Conservation (phyloP, 73 alveolate genomes). For the Paramecium tetraurelia region DNA sequence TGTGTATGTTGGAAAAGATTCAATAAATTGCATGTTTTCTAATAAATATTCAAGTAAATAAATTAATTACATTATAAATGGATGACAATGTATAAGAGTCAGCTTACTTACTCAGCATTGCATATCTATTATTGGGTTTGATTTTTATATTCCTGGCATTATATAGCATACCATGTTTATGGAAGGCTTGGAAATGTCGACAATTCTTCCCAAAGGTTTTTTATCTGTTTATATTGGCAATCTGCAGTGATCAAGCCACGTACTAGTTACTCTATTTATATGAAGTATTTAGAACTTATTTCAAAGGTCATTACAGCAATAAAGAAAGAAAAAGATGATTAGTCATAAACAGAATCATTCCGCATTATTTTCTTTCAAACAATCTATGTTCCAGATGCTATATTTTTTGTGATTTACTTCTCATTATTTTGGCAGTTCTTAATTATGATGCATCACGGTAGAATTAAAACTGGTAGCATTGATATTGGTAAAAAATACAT, state of each 20-base stretch:
- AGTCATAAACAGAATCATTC: neutral
- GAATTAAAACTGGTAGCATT: slow-evolving; percentile 11
- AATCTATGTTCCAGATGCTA: slow-evolving; percentile 24
- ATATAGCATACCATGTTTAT: neutral
- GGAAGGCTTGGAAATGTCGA: neutral
- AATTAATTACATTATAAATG: neutral
- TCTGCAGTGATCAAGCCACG: neutral
- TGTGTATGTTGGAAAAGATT: too few species aligned
- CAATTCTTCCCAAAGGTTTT: slow-evolving; percentile 19
- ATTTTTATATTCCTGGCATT: neutral
- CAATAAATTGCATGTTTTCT: neutral
- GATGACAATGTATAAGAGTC: neutral
- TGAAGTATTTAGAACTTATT: neutral
- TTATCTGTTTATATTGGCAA: neutral
- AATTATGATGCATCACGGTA: slow-evolving; percentile 36
- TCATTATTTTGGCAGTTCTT: slow-evolving; percentile 6
- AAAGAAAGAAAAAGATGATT: neutral
- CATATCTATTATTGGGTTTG: neutral
- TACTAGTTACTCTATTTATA: neutral
- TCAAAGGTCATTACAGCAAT: neutral
- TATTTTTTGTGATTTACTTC: neutral
- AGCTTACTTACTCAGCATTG: slow-evolving; percentile 1
- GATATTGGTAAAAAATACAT: neutral
- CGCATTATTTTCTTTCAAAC: neutral
- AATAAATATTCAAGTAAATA: neutral